Conservation (phyloP, 345 rosid genomes). For the Eucalyptus virginea region DNA sequence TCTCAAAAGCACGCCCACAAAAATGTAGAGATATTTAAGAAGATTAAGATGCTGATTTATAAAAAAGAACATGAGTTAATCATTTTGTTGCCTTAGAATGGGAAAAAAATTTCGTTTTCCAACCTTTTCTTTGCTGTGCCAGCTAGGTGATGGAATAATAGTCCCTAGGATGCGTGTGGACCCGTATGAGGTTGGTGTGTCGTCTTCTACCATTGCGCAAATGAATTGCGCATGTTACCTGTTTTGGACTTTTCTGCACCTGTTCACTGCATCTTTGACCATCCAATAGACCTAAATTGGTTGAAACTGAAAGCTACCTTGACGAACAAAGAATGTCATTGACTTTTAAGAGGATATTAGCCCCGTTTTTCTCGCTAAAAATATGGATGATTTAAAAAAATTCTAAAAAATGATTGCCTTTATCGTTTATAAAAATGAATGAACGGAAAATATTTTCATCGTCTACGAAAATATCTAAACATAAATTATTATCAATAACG, state of each 20-base stretch:
- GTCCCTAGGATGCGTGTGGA: not conserved
- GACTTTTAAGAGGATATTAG: too few relatives aligned
- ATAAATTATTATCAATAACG: accelerated
- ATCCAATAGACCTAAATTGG: not conserved
- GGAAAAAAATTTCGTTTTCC: not conserved
- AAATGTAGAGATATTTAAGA: not conserved
- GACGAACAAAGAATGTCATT: too few relatives aligned
- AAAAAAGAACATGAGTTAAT: not conserved
- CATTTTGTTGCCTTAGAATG: not conserved
- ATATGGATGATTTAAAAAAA: too few relatives aligned
- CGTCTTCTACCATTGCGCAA: not conserved
- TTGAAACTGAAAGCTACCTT: not conserved
- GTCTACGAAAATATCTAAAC: too few relatives aligned
- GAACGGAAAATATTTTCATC: accelerated
- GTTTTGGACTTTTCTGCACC: not conserved
- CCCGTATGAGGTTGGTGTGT: not conserved
- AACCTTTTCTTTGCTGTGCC: not conserved
- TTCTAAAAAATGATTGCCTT: too few relatives aligned
- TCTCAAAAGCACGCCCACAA: not conserved
- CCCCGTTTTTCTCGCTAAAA: too few relatives aligned
- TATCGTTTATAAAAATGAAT: too few relatives aligned
- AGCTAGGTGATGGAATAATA: not conserved
- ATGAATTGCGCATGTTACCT: not conserved
- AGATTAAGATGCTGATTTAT: not conserved
- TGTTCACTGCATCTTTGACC: not conserved